Conservation (phyloP, 805 yeast genomes). For the Cyberlindnera bimundalis region DNA sequence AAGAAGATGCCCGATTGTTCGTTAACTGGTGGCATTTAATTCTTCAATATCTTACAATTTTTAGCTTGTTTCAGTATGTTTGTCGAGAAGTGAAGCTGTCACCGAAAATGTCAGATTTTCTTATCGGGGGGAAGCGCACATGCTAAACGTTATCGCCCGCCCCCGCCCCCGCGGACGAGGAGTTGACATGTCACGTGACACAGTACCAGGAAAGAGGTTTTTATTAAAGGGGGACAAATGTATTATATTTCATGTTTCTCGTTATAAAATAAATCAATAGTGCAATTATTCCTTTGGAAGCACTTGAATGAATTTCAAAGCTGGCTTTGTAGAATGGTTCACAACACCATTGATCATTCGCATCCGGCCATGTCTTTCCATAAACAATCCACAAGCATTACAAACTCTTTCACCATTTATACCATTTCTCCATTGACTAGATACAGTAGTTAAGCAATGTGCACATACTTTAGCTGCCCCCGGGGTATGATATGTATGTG, state of each 20-base stretch:
- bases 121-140: no score
- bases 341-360: neutral
- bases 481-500: neutral
- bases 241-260: no score
- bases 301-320: neutral
- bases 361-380: constrained; percentile 2
- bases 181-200: no score
- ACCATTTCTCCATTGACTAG: constrained; percentile 5
- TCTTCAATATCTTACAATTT: neutral
- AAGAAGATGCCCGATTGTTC: neutral
- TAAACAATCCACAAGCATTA: constrained; percentile 6
- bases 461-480: neutral
- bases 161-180: no score
- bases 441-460: neutral
- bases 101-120: neutral
- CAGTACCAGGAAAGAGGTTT: no score
- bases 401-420: constrained; percentile 1
- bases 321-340: neutral
- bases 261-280: no score
- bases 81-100: no score
- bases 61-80: neutral
- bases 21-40: neutral
- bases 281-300: neutral
- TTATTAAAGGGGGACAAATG: no score
- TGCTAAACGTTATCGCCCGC: no score